phyloP scores from a whole-genome alignment of 306 rosid genomes.

The Begonia loranthoides region DNA sequence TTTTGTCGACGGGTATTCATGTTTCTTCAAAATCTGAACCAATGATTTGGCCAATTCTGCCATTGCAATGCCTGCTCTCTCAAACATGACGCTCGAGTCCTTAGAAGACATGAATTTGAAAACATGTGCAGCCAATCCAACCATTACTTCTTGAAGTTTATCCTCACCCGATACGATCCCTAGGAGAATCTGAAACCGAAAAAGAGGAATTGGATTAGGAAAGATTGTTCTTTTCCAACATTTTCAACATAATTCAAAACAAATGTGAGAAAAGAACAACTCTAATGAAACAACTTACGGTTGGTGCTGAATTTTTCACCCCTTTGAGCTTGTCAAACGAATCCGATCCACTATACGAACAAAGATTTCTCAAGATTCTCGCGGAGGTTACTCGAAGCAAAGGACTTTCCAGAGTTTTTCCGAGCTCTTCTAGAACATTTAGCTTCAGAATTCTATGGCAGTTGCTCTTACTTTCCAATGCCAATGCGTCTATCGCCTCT shows the following conservation, averaged over 20 bases:
- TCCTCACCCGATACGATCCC: conserved; percentile 58
- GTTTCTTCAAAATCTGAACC: conserved; percentile 44
- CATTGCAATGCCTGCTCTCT: conserved; percentile 44
- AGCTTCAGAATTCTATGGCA: too few relatives aligned
- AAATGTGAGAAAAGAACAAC: background rate
- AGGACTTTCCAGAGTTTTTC: too few relatives aligned
- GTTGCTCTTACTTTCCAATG: conserved; percentile 59
- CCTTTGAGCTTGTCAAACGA: too few relatives aligned
- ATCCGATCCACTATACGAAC: too few relatives aligned
- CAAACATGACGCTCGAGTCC: conserved; percentile 51
- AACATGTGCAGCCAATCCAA: conserved; percentile 66
- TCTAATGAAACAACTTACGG: conserved; percentile 49
- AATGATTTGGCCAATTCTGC: conserved; percentile 38
- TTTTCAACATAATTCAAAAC: conserved; percentile 1
- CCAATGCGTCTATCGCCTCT: conserved; percentile 83
- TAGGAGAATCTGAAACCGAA: conserved; percentile 35
- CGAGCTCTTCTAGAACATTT: too few relatives aligned
- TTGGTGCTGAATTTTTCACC: conserved; percentile 53
- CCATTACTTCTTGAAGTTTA: conserved; percentile 88
- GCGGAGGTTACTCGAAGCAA: too few relatives aligned
- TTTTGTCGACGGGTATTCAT: conserved; percentile 50
- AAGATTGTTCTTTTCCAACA: too few relatives aligned
- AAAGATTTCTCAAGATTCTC: too few relatives aligned
- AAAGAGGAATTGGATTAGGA: conserved; percentile 9
- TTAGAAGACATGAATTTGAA: conserved; percentile 46